Conservation (phyloP, 148 eudicot genomes). For the Rhododendron ferrugineum region DNA sequence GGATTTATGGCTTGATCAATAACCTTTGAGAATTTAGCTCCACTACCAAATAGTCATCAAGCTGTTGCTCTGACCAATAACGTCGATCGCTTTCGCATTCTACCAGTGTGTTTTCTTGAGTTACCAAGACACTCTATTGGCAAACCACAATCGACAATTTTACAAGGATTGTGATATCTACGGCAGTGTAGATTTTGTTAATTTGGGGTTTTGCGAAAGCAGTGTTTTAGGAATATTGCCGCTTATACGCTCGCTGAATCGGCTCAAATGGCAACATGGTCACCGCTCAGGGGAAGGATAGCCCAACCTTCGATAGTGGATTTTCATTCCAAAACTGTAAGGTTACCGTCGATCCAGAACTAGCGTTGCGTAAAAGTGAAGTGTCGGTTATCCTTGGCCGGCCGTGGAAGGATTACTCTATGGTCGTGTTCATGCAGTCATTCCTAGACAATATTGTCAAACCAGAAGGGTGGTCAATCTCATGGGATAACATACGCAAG, state of each 20-base stretch:
- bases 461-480: not conserved
- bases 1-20: not conserved
- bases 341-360: not conserved
- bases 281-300: not conserved
- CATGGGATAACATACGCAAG: not conserved
- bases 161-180: not conserved
- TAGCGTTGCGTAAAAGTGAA: not conserved
- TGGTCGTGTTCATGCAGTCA: not conserved
- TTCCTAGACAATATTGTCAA: not conserved
- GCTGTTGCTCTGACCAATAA: not conserved
- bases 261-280: not conserved
- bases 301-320: not conserved
- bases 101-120: not conserved
- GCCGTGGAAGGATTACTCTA: not conserved
- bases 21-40: not conserved
- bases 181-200: not conserved
- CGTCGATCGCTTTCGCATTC: not conserved
- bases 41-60: not conserved
- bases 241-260: not conserved
- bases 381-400: not conserved
- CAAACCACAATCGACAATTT: not conserved
- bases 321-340: not conserved
- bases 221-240: not conserved
- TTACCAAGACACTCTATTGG: not conserved
- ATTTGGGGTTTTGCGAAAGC: not conserved